A percentile compares a stretch with the other conserved stretches of the same genome.
These are phyloP conservation scores for Magnusiomyces paraingens DNA, from an alignment of 1,139 yeast genomes.

Conservation along the genomic window DNA sequence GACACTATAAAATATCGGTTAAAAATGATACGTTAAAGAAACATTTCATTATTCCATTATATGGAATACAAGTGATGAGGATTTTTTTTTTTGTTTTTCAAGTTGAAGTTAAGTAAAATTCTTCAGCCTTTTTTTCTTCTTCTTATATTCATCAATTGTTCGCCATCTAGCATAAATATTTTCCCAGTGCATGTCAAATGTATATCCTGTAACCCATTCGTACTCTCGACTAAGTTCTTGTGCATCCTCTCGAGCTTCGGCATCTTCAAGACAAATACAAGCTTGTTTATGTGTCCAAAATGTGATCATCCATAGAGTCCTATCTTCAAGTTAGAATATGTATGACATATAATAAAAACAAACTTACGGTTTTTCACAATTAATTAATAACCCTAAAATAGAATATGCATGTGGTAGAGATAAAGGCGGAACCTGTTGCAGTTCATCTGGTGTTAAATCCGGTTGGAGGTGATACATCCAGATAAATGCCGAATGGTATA, in stretches of 20 bases:
- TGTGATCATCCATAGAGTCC: constrained; percentile 10
- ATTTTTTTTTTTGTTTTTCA: too few species aligned
- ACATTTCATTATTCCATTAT: too few species aligned
- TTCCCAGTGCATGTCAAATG: constrained; percentile 11
- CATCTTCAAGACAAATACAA: constrained; percentile 9
- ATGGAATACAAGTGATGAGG: too few species aligned
- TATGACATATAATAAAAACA: not conserved
- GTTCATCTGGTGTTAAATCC: constrained; percentile 5
- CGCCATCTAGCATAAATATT: constrained; percentile 13
- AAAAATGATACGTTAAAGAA: too few species aligned
- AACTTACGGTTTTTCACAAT: constrained; percentile 11
- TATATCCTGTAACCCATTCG: constrained; percentile 16
- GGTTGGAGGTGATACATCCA: constrained; percentile 5
- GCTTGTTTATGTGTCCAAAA: constrained; percentile 15
- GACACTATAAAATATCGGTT: too few species aligned
- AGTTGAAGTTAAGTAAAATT: too few species aligned
- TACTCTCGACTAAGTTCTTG: constrained; percentile 14
- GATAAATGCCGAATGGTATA: constrained; percentile 11
- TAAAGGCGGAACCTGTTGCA: constrained; percentile 9
- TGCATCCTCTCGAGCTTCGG: constrained; percentile 13
- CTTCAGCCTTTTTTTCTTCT: not conserved
- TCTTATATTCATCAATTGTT: constrained; percentile 7
- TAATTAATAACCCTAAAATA: constrained; percentile 11
- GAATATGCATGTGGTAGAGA: constrained; percentile 12
- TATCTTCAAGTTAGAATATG: not conserved